Conservation (phyloP, 441 rosid species). For the Erodium texanum region DNA sequence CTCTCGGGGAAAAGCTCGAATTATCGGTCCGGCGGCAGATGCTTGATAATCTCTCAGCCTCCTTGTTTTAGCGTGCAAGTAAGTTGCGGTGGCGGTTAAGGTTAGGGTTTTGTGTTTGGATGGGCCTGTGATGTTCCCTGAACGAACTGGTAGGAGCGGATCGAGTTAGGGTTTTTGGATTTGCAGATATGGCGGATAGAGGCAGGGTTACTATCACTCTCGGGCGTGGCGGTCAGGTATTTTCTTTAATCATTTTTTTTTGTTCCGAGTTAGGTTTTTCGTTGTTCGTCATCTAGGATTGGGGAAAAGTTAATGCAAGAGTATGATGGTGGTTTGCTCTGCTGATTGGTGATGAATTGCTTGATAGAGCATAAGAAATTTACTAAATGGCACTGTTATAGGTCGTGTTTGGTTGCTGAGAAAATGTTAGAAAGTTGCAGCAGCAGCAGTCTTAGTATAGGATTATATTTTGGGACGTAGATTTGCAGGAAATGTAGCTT, state of each 20-base stretch:
- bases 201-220: slow-evolving; percentile 73
- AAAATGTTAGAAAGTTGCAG: slow-evolving; percentile 5
- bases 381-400: not conserved
- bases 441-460: not conserved
- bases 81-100: not conserved
- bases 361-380: no score
- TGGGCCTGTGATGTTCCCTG: slow-evolving; percentile 2
- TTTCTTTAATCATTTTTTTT: not conserved
- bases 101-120: slow-evolving; percentile 18
- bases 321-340: no score
- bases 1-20: not conserved
- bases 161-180: slow-evolving; percentile 31
- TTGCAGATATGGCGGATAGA: slow-evolving; percentile 49
- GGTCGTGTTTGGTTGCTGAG: slow-evolving; percentile 15
- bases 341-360: no score
- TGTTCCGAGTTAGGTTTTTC: slow-evolving; percentile 5
- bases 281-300: not conserved
- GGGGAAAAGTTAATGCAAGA: no score
- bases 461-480: not conserved
- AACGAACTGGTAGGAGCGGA: not conserved
- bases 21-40: not conserved
- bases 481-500: not conserved
- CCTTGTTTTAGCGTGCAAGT: not conserved
- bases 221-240: slow-evolving; percentile 74
- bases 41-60: not conserved